These are phyloP conservation scores for Huntiella moniliformis DNA, from an alignment of 2,329 filamentous ascomycete species.

Conservation along the genomic window DNA sequence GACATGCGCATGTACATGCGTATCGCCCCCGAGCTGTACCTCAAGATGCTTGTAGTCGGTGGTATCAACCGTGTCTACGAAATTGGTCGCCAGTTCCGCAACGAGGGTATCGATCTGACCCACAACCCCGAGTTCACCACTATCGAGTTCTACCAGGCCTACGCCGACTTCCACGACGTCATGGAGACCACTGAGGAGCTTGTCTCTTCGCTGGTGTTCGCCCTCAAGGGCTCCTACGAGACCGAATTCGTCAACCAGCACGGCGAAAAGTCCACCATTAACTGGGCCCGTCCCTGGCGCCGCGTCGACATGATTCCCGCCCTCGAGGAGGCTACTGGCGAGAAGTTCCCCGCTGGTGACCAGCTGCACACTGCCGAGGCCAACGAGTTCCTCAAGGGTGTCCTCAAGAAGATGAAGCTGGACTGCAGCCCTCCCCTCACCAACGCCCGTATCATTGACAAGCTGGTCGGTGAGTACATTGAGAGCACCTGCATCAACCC, in stretches of 20 bases:
- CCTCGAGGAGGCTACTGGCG: slow-evolving; percentile 72
- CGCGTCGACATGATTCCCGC: slow-evolving; percentile 82
- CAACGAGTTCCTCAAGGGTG: slow-evolving; percentile 64
- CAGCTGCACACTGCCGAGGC: slow-evolving; percentile 81
- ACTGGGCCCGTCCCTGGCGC: slow-evolving; percentile 92
- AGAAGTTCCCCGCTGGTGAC: slow-evolving; percentile 82
- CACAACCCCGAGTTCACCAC: slow-evolving; percentile 96
- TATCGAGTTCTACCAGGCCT: slow-evolving; percentile 93
- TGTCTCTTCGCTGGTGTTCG: slow-evolving; percentile 73
- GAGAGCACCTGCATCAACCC: slow-evolving; percentile 89
- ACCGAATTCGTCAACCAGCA: slow-evolving; percentile 74
- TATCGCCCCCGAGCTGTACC: slow-evolving; percentile 83
- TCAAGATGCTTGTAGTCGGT: slow-evolving; percentile 92
- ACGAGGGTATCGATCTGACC: slow-evolving; percentile 55
- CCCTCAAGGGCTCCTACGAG: slow-evolving; percentile 66
- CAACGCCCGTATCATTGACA: slow-evolving; percentile 91
- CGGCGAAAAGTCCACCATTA: slow-evolving; percentile 74
- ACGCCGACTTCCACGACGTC: slow-evolving; percentile 76
- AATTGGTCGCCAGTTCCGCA: slow-evolving; percentile 86
- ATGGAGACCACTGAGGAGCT: slow-evolving; percentile 88
- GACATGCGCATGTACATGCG: slow-evolving; percentile 91
- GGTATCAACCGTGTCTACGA: slow-evolving; percentile 91
- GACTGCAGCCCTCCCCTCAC: slow-evolving; percentile 82
- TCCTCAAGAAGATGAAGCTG: slow-evolving; percentile 79
- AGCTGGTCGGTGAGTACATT: slow-evolving; percentile 83